phyloP scores from a whole-genome alignment of 345 rosid species.

The Ceriops decandra region DNA sequence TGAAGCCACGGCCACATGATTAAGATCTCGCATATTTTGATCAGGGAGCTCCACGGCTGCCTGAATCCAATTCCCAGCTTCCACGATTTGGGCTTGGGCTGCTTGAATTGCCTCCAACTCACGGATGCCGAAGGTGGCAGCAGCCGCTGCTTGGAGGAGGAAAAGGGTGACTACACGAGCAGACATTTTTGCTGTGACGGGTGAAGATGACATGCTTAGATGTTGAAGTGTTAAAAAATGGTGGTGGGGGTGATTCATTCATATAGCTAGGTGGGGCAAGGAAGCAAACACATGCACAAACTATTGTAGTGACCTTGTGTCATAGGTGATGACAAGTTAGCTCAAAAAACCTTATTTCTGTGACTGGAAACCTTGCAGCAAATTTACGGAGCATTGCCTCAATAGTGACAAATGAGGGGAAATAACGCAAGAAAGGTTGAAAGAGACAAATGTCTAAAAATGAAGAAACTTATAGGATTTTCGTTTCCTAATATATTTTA shows the following conservation, averaged over 20 bases:
- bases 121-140: slow-evolving; percentile 20
- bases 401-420: too few species aligned
- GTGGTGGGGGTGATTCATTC: neutral
- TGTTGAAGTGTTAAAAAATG: slow-evolving; percentile 3
- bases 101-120: slow-evolving; percentile 28
- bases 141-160: slow-evolving; percentile 26
- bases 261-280: slow-evolving; percentile 1
- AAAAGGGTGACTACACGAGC: slow-evolving; percentile 12
- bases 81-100: slow-evolving; percentile 33
- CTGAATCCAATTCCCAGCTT: slow-evolving; percentile 30
- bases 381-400: neutral
- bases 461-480: too few species aligned
- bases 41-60: neutral
- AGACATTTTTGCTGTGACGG: slow-evolving; percentile 23
- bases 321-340: neutral
- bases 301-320: slow-evolving; percentile 13
- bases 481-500: too few species aligned
- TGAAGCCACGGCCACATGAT: slow-evolving; percentile 22
- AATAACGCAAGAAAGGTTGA: too few species aligned
- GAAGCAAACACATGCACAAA: neutral
- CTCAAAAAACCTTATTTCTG: neutral
- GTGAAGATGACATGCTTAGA: neutral
- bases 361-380: neutral
- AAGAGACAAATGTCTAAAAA: too few species aligned
- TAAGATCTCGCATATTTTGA: slow-evolving; percentile 8